phyloP scores from a whole-genome alignment of 1,284 basidiomycete genomes.

The Ustilago crameri region DNA sequence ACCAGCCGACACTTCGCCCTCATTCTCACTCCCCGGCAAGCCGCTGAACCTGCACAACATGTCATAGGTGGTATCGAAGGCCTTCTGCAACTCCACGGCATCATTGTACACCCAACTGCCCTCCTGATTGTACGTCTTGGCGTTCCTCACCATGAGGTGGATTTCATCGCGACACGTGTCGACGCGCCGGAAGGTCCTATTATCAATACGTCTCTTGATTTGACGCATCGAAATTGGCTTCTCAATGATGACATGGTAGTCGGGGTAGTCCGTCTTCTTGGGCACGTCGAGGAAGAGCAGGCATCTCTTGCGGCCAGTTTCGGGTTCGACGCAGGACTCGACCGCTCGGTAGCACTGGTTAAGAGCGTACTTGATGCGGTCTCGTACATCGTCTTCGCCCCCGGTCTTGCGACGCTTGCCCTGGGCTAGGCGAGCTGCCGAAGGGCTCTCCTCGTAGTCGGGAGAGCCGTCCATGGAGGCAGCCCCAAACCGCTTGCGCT shows the following conservation, averaged over 20 bases:
- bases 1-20: slow-evolving; percentile 24
- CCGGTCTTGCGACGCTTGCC: slow-evolving; percentile 80
- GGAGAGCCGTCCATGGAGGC: slow-evolving; percentile 47
- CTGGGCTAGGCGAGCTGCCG: slow-evolving; percentile 27
- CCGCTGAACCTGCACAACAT: slow-evolving; percentile 49
- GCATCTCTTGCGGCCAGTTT: slow-evolving; percentile 70
- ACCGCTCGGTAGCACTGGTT: slow-evolving; percentile 84
- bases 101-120: slow-evolving; percentile 92
- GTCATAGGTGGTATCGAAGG: slow-evolving; percentile 61
- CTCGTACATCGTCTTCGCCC: slow-evolving; percentile 54
- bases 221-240: slow-evolving; percentile 86
- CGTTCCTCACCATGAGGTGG: slow-evolving; percentile 89
- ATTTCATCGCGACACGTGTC: slow-evolving; percentile 82
- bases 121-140: slow-evolving; percentile 73
- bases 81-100: slow-evolving; percentile 71
- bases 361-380: slow-evolving; percentile 84
- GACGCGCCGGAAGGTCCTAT: slow-evolving; percentile 80
- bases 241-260: slow-evolving; percentile 77
- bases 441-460: slow-evolving; percentile 44
- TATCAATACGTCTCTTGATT: slow-evolving; percentile 83
- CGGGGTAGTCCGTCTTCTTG: slow-evolving; percentile 80
- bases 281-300: slow-evolving; percentile 69
- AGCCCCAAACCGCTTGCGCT: slow-evolving; percentile 59
- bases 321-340: slow-evolving; percentile 77
- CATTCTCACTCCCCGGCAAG: slow-evolving; percentile 53